Evolutionary conservation across 345 rosid species (phyloP), one percentile per base, ranked within the genome.

Genomic region (Eucalyptus sp.): DNA sequence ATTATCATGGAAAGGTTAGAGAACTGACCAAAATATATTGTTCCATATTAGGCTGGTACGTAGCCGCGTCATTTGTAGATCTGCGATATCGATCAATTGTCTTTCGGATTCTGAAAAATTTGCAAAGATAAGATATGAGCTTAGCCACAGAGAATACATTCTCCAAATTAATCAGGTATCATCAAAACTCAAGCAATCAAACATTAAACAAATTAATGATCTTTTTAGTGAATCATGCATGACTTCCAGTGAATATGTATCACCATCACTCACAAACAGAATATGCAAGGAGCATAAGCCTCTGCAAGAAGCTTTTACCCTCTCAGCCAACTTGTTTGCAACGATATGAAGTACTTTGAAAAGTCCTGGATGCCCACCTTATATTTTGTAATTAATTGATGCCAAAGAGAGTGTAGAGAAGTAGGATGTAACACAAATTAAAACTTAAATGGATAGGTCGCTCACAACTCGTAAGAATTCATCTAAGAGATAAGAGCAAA

Each of bases 21-120:
- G 29, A 8, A 83, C 87, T 18, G 15, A 58, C 89, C 89, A 43
- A n/a, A 85, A 83, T 60, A 46, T 31, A 29, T 68, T 48, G 90
- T 62, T 92, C 93, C 90, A 60, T 86, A 62, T 88, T 88, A 87
- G 54, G 66, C 62, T 25, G 81, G 86, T 76, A 89, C 41, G 41
- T 46, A 85, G 79, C 92, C 86, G 25, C 89, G n/a, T 92, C 93
- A 66, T 86, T 90, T 46, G 88, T 86, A 90, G 89, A 71, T 51
- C 90, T 90, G 4, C 9, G 27, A 86, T 95, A 95, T 86, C 96
- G 92, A 22, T 95, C 94, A n/a, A 94, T 87, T 2, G 92, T 93
- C 76, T 85, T 91, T 51, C 90, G 89, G 89, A 92, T 89, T 50
- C 96, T 96, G 92, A 64, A 87, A 51, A 43, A 87, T 6, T 58